Evolutionary conservation across 2,329 filamentous ascomycete genomes (phyloP), one percentile per base, ranked within the genome.

Genomic region (Tolypocladium sp.): DNA sequence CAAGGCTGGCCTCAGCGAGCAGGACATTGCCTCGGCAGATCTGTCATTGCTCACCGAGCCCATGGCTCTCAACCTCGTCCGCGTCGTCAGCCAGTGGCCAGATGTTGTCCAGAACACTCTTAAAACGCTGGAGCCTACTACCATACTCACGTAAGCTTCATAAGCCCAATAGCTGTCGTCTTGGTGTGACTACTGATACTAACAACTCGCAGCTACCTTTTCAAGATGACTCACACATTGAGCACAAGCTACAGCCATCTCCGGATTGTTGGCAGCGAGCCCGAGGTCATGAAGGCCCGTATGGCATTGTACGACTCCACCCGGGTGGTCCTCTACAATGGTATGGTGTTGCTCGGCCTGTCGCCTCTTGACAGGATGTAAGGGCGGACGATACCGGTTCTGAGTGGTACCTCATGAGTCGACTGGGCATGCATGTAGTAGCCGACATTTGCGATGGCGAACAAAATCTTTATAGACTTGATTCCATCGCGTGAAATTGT

Each of bases 81-180:
- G 92, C 38, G 80, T 89, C 53, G 81, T 96, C n/a, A 82, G 87
- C 10, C 89, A 92, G 70, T 96, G 90, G 82, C 92, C 92, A 2
- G 91, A 95, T 67, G 89, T 91, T 6, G 85, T 95, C 60, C 79
- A 88, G 69, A 93, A 93, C 74, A 92, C 91, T 0, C 79, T 94
- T 66, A 90, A 90, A 79, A 95, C 90, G 0, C 82, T 92, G 27
- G 92, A 95, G 74, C 90, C 90, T 25, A 82, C 79, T 13, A 77
- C 75, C 9, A 71, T 74, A 59, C 70, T 77, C 63, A 76, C 74
- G 59, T 61, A 52, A 58, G 56, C 25, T 27, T 17, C 3, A 35
- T 15, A 8, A 8, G 10, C 20, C 20, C 17, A 20, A 20, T n/a
- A 35, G 4, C 17, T 30, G 10, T 2, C 30, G 30, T 37, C 27